phyloP scores from a whole-genome alignment of 1,284 basidiomycete species.

The Meripilus lineatus region DNA sequence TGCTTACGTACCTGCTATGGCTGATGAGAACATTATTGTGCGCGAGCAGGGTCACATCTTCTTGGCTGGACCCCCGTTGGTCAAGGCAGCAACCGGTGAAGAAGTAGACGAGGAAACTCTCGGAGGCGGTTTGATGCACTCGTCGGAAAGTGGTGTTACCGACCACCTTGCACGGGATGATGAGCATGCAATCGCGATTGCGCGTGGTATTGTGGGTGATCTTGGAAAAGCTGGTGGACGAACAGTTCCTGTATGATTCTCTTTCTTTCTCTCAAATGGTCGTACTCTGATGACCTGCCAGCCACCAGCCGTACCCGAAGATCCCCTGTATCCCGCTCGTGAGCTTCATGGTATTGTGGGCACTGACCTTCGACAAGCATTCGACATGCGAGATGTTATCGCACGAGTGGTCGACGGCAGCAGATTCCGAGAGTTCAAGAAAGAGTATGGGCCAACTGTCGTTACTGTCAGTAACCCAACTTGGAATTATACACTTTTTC shows the following conservation, averaged over 20 bases:
- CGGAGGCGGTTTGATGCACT: constrained; percentile 93
- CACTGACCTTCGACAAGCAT: constrained; percentile 80
- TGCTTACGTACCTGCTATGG: constrained; percentile 95
- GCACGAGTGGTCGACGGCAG: constrained; percentile 89
- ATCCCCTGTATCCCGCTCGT: constrained; percentile 74
- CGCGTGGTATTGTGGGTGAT: constrained; percentile 78
- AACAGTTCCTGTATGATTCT: constrained; percentile 42
- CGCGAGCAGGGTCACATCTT: constrained; percentile 92
- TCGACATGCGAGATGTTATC: constrained; percentile 94
- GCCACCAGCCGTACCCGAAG: constrained; percentile 57
- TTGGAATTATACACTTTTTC: constrained; percentile 1
- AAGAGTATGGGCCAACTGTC: constrained; percentile 88
- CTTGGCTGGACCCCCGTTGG: constrained; percentile 92
- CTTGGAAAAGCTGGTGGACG: constrained; percentile 59
- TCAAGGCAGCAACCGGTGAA: constrained; percentile 94
- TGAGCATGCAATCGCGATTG: constrained; percentile 83
- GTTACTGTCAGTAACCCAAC: constrained; percentile 62
- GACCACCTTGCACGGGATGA: constrained; percentile 90
- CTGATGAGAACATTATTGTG: constrained; percentile 94
- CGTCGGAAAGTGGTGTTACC: constrained; percentile 88
- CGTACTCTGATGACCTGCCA: constrained; percentile 23
- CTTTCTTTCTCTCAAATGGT: no score
- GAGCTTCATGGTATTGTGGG: constrained; percentile 92
- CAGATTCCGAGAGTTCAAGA: constrained; percentile 93
- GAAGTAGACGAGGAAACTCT: constrained; percentile 90